Base-by-base conservation (phyloP, 768 basidiomycete genomes). In the Amanita pallidorosea region DNA sequence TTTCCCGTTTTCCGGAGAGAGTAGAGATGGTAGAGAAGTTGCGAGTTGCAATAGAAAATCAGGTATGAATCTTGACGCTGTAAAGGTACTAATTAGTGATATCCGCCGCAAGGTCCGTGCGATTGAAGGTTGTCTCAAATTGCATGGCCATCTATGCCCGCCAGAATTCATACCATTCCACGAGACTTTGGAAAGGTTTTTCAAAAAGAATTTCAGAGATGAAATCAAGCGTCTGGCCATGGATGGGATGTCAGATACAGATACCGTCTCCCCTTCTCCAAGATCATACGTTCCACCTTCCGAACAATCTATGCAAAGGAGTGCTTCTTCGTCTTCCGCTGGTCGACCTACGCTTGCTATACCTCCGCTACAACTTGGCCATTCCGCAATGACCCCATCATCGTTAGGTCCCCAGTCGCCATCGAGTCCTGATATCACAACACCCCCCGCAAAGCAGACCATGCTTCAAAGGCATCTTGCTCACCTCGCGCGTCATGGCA, bases 81-180 rank as follows among this genome's bases (percentile, higher is more conserved):
- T 48, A 27, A 49, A 13, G 35, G 23, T 37, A 47, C 25, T 41
- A 22, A 15, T 33, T 43, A 31, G 11, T 52, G 7, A 38, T 20
- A 7, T 15, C 8, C 27, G 5, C 31, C 33, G 7, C 5, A 36
- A 91, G 81, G 81, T 86, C 31, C 80, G 83, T 41, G 78, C 85
- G 45, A 86, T 97, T 45, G 86, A 92, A 55, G 80, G 77, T 48
- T 93, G 90, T 61, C 73, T 97, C 48, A 80, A 79, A 57, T 74
- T 97, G 5, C 93, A 98, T 61, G 82, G 81, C 2, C 74, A 80
- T 41, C 67, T 95, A 27, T 93, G 91, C 61, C 80, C 88, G 0
- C 76, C 80, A 11, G 91, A 93, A 63, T 95, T 96, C 76, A 68
- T 85, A n/a, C 77, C 82, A 4, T 97, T 97, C 76, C 94, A 98